Conservation (phyloP, 441 rosid genomes). For the Hypseocharis bilobata region DNA sequence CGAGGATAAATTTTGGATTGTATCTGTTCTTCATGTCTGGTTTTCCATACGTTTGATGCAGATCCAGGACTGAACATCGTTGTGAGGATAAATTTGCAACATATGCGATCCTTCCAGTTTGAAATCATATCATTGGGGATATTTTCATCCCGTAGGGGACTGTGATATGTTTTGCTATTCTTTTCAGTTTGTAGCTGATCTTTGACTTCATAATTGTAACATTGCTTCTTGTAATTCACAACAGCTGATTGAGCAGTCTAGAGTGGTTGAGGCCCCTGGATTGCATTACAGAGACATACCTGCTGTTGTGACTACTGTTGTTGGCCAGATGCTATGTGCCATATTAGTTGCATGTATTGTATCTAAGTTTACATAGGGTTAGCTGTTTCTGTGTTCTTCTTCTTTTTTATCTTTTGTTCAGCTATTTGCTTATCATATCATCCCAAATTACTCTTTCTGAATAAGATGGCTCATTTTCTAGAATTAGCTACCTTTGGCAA, state of each 20-base stretch:
- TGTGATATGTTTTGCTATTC: too few species aligned
- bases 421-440: too few species aligned
- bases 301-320: conserved; percentile 43
- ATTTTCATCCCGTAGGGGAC: too few species aligned
- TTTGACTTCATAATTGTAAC: not conserved
- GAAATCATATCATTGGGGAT: too few species aligned
- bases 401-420: too few species aligned
- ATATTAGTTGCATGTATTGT: not conserved
- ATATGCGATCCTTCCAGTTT: too few species aligned
- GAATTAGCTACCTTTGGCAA: not conserved
- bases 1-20: too few species aligned
- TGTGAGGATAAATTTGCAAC: too few species aligned
- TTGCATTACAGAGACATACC: conserved; percentile 38
- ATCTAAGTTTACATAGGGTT: conserved; percentile 7
- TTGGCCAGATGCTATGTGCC: conserved; percentile 63
- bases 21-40: too few species aligned
- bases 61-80: too few species aligned
- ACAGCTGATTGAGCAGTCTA: conserved; percentile 64
- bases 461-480: not conserved
- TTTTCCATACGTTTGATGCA: too few species aligned
- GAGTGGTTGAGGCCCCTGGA: conserved; percentile 45
- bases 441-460: not conserved
- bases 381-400: too few species aligned
- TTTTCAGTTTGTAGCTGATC: conserved; percentile 4
- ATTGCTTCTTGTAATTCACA: conserved; percentile 8